Evolutionary conservation across 2,329 filamentous ascomycete species (phyloP).

Genomic region (Epichloe scottii): DNA sequence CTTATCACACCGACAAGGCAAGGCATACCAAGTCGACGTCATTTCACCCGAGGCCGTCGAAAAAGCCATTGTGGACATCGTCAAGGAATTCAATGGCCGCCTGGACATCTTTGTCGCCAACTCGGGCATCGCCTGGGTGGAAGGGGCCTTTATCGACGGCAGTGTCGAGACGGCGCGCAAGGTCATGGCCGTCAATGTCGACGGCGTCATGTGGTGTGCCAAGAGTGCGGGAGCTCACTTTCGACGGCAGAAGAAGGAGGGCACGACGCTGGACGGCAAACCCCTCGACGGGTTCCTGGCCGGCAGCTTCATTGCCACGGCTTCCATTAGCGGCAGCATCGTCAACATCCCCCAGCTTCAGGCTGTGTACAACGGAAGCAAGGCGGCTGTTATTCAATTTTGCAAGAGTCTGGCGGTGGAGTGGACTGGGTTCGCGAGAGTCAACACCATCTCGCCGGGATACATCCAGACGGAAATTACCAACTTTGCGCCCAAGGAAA

Average conservation of each 20-base stretch:
- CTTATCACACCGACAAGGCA: slow-evolving; percentile 8
- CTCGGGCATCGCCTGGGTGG: slow-evolving; percentile 61
- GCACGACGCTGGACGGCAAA: slow-evolving; percentile 49
- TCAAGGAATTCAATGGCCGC: slow-evolving; percentile 58
- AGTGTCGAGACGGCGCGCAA: slow-evolving; percentile 50
- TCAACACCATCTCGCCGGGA: slow-evolving; percentile 61
- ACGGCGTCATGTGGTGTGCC: slow-evolving; percentile 68
- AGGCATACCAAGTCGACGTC: slow-evolving; percentile 46
- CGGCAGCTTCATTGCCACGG: slow-evolving; percentile 66
- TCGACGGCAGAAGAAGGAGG: slow-evolving; percentile 55
- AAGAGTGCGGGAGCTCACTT: slow-evolving; percentile 58
- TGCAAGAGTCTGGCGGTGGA: slow-evolving; percentile 62
- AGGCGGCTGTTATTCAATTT: slow-evolving; percentile 49
- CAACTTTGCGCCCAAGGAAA: slow-evolving; percentile 49
- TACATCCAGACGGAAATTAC: slow-evolving; percentile 67
- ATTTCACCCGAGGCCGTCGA: slow-evolving; percentile 39
- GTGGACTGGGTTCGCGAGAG: slow-evolving; percentile 63
- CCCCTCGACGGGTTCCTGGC: slow-evolving; percentile 45
- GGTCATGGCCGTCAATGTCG: slow-evolving; percentile 59
- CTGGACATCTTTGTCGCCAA: slow-evolving; percentile 74
- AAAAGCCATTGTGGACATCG: slow-evolving; percentile 36
- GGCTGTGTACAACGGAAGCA: slow-evolving; percentile 61
- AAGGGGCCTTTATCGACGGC: slow-evolving; percentile 55
- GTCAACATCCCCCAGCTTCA: slow-evolving; percentile 68
- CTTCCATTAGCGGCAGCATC: slow-evolving; percentile 67